Percentiles rank a stretch among this genome's conserved stretches.
Evolutionary conservation across 495 filamentous ascomycete genomes (phyloP).

Genomic region (Physcia stellaris): DNA sequence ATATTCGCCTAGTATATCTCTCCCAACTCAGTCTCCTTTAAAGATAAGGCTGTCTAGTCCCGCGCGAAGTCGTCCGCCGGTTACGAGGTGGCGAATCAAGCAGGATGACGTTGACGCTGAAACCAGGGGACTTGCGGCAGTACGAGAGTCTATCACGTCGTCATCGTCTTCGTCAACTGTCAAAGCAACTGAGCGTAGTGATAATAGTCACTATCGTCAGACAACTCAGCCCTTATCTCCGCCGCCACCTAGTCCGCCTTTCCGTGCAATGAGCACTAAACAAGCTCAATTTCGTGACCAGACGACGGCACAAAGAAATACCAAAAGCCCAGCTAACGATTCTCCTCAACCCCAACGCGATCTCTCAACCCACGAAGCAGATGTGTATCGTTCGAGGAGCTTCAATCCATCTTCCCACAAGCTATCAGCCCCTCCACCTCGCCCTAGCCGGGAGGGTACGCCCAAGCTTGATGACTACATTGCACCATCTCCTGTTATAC

Average conservation of each 20-base stretch:
- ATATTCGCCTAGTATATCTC: constrained; percentile 72
- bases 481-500: constrained; percentile 54
- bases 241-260: constrained; percentile 45
- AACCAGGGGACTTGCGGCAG: constrained; percentile 42
- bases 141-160: constrained; percentile 48
- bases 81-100: constrained; percentile 44
- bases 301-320: neutral
- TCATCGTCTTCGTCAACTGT: constrained; percentile 48
- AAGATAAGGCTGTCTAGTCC: constrained; percentile 52
- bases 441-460: constrained; percentile 75
- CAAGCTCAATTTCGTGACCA: no score
- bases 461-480: constrained; percentile 46
- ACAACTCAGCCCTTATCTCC: constrained; percentile 30
- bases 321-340: no score
- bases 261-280: no score
- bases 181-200: constrained; percentile 22
- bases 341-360: no score
- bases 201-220: constrained; percentile 27
- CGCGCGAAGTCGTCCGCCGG: constrained; percentile 51
- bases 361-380: no score
- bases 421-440: constrained; percentile 25
- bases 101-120: constrained; percentile 38
- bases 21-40: constrained; percentile 42
- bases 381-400: no score
- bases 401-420: no score